A percentile compares a stretch with the other conserved stretches of the same genome.
phyloP scores from a whole-genome alignment of 306 rosid species.

The Spatholobus suberectus region DNA sequence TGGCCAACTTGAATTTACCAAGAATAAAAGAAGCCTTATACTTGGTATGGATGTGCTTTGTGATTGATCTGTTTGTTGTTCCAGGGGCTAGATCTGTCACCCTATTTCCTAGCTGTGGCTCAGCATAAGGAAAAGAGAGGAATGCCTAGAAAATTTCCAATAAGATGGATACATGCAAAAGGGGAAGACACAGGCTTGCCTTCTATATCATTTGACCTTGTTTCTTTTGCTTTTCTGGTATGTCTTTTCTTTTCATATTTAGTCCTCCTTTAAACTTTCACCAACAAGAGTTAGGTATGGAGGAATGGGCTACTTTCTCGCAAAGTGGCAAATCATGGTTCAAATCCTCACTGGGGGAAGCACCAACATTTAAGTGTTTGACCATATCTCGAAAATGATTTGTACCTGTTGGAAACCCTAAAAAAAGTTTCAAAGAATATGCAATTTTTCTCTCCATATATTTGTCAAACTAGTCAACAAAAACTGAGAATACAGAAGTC shows the following conservation, averaged over 20 bases:
- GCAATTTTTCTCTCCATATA: not conserved
- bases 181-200: conserved; percentile 72
- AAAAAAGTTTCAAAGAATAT: not conserved
- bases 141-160: conserved; percentile 49
- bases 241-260: not conserved
- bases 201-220: conserved; percentile 62
- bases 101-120: conserved; percentile 74
- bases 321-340: not conserved
- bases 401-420: not conserved
- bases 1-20: conserved; percentile 21
- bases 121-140: conserved; percentile 60
- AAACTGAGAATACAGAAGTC: not conserved
- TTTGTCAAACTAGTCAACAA: not conserved
- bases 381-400: not conserved
- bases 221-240: conserved; percentile 67
- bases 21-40: conserved; percentile 31
- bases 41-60: conserved; percentile 1
- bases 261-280: not conserved
- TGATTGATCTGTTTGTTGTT: conserved; percentile 41
- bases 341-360: not conserved
- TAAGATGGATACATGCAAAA: conserved; percentile 70
- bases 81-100: conserved; percentile 79
- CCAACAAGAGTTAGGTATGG: not conserved
- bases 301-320: not conserved
- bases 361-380: not conserved